Conservation (phyloP, 1,284 basidiomycete species). For the Moniliella sp. region DNA sequence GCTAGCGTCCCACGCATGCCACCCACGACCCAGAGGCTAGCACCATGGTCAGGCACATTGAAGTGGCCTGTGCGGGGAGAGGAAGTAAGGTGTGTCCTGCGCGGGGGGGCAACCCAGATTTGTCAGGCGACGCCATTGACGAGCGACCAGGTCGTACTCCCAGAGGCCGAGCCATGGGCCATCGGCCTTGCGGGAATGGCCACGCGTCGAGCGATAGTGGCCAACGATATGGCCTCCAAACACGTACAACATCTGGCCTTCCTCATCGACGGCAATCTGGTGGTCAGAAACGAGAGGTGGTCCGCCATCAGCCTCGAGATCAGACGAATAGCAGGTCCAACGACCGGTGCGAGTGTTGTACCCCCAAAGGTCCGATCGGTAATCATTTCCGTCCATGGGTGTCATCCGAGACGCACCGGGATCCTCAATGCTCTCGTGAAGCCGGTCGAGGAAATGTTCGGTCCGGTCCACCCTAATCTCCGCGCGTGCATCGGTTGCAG, state of each 20-base stretch:
- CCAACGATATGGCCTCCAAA: conserved; percentile 52
- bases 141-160: conserved; percentile 26
- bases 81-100: no score
- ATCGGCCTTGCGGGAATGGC: no score
- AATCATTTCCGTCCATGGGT: background rate
- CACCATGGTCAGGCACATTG: no score
- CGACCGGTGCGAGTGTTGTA: conserved; percentile 26
- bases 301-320: conserved; percentile 40
- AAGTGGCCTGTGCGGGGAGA: no score
- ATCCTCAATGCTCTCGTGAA: background rate
- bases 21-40: no score
- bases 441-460: background rate
- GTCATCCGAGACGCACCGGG: background rate
- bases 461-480: no score
- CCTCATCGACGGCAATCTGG: conserved; percentile 54
- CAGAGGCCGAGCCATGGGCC: no score
- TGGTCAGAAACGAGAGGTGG: conserved; percentile 59
- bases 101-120: conserved; percentile 7
- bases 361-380: conserved; percentile 27
- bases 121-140: conserved; percentile 21
- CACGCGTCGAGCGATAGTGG: no score
- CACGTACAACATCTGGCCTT: conserved; percentile 51
- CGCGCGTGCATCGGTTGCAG: no score
- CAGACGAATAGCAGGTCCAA: conserved; percentile 29
- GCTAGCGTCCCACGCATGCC: conserved; percentile 30